Base-by-base conservation (phyloP, 441 rosid species). In the Theobroma grandiflorum region DNA sequence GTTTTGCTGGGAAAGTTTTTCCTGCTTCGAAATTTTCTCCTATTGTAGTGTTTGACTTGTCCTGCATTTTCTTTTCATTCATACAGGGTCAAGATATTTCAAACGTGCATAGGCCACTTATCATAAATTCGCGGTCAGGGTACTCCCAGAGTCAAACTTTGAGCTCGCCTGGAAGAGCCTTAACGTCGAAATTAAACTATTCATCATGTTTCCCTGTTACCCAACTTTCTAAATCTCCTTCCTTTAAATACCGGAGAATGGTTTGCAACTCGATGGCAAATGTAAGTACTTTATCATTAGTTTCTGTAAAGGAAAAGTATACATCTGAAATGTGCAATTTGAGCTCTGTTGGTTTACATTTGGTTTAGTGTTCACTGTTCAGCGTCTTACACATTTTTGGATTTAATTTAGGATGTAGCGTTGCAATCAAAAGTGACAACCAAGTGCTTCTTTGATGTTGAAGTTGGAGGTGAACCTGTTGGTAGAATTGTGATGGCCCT, bases 401-500 rank as follows among this genome's bases (percentile, higher is more conserved):
- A 61, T 67, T 75, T 69, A 26, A 4, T 70, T 70, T 81, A 93
- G 97, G 97, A 93, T 67, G 86, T 89, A 77, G 96, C 85, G 83
- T 88, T 88, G 74, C 90, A 86, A 81, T 88, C 88, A 6, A 85
- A 89, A 84, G 91, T 92, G 80, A 92, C 92, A 77, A 81, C 79
- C 77, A 90, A 89, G 82, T 82, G 83, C 82, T 92, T 86, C 89
- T 90, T 92, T 86, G 94, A 92, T 76, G 89, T 92, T 3, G 91
- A 90, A 75, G 84, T 89, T 63, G 96, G 96, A 74, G 91, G 92
- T 81, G 88, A 90, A 79, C 85, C 84, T 18, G 85, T 73, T 6
- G 96, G 94, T 75, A 89, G 92, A 86, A 87, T 90, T 72, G 90
- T 88, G 31, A 84, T 92, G 68, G 94, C 94, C 75, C 86, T 92